Evolutionary conservation across 768 basidiomycete genomes (phyloP), one percentile per base, ranked within the genome.

Genomic region (Glaciozyma martinii): DNA sequence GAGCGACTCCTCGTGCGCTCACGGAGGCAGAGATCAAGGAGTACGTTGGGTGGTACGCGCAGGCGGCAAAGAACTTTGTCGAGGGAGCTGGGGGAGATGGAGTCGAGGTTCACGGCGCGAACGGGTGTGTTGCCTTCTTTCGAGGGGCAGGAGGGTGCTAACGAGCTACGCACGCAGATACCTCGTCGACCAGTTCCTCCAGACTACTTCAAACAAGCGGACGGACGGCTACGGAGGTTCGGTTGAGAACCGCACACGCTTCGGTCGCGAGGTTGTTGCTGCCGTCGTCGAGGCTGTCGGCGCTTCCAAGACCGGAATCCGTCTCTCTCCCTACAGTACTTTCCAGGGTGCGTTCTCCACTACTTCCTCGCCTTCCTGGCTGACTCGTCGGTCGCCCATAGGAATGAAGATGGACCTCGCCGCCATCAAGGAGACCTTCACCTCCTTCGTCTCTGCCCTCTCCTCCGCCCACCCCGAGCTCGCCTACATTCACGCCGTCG

Each of bases 31-130:
- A 83, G 62, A 81, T 82, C 40, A 68, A 75, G 61, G 68, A 74
- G 5, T 67, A 81, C 61, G 72, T 82, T 21, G 66, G 74, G 8
- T 69, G 74, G n/a, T 87, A 81, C 70, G 82, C 79, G 3, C 75
- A 77, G 12, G 83, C 82, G 0, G 84, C 86, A 37, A 65, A 62
- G 60, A 21, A 18, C 23, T 83, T 83, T 15, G 78, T 85, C 16
- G 66, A 73, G 15, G 68, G 78, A 53, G 85, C 85, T 21, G 86
- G 84, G 0, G 88, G 88, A 62, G 86, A 88, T 63, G 87, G 87
- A 29, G 78, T 83, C 16, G 84, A 84, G 76, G 60, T 30, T 7
- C 23, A 44, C 25, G 23, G 25, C 86, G 43, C 60, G 4, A 32
- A 33, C 7, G n/a, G 21, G 18, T n/a, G n/a, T n/a, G n/a, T n/a